phyloP scores from a whole-genome alignment of 306 rosid genomes.

The Vigna trinervia region DNA sequence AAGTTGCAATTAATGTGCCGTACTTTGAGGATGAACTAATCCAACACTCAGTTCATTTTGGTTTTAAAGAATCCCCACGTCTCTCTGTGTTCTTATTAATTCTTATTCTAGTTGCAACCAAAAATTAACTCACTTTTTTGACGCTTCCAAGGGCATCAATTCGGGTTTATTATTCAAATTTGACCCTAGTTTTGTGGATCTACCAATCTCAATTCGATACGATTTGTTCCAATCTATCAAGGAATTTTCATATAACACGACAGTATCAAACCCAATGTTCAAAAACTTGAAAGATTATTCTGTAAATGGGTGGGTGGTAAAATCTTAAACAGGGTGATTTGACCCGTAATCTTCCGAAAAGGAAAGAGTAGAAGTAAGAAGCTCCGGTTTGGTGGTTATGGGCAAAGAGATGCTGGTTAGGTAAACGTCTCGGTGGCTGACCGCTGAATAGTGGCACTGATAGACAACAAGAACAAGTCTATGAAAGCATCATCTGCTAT shows the following conservation, averaged over 20 bases:
- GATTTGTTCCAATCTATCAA: not conserved
- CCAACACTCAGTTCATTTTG: not conserved
- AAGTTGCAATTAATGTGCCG: conserved; percentile 9
- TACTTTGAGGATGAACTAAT: not conserved
- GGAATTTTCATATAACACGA: not conserved
- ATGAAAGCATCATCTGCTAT: not conserved
- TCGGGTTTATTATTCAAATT: not conserved
- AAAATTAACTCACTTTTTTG: not conserved
- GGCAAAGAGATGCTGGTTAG: not conserved
- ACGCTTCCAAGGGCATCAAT: conserved; percentile 34
- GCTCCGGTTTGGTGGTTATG: not conserved
- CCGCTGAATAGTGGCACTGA: not conserved
- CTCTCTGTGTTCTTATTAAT: not conserved
- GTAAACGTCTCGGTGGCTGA: not conserved
- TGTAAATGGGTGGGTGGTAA: not conserved
- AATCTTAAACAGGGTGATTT: not conserved
- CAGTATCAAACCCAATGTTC: not conserved
- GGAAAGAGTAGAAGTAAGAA: not conserved
- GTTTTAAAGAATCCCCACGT: not conserved
- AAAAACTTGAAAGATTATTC: not conserved
- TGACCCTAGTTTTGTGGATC: conserved; percentile 54
- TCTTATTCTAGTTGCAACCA: conserved; percentile 25
- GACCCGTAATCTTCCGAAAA: not conserved
- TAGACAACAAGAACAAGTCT: not conserved
- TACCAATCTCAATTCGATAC: not conserved